Evolutionary conservation across 441 rosid species (phyloP).

Genomic region (Erodium texanum): DNA sequence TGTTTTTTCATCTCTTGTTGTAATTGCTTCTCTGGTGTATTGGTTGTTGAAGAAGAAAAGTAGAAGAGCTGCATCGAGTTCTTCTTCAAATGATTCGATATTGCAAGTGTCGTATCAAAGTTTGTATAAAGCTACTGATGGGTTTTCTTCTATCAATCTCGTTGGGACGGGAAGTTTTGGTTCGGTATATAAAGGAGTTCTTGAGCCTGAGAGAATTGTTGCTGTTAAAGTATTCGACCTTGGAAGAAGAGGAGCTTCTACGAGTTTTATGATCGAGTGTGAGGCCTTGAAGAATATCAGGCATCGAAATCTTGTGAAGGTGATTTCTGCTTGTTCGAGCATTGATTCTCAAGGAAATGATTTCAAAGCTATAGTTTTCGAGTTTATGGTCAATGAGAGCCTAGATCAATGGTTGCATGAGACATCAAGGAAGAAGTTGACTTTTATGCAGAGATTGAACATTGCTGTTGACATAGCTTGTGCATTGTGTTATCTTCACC

Average conservation of each 20-base stretch:
- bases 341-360: too few relatives aligned
- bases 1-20: background rate
- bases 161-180: too few relatives aligned
- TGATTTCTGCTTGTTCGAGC: too few relatives aligned
- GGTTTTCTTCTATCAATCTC: too few relatives aligned
- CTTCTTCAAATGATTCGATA: too few relatives aligned
- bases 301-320: conserved; percentile 7
- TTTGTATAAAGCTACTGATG: too few relatives aligned
- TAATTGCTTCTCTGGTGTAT: background rate
- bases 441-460: conserved; percentile 4
- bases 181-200: too few relatives aligned
- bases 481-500: background rate
- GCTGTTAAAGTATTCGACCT: conserved; percentile 16
- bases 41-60: background rate
- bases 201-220: background rate
- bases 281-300: background rate
- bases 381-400: conserved; percentile 12
- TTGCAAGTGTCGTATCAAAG: too few relatives aligned
- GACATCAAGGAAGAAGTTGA: background rate
- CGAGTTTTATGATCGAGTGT: conserved; percentile 14
- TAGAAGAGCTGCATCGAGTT: background rate
- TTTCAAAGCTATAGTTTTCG: too few relatives aligned
- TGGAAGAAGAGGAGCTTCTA: conserved; percentile 5
- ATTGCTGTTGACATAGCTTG: background rate
- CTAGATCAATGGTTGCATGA: conserved; percentile 1